Evolutionary conservation across 306 rosid genomes (phyloP).

Genomic region (Abrus pulchellus): DNA sequence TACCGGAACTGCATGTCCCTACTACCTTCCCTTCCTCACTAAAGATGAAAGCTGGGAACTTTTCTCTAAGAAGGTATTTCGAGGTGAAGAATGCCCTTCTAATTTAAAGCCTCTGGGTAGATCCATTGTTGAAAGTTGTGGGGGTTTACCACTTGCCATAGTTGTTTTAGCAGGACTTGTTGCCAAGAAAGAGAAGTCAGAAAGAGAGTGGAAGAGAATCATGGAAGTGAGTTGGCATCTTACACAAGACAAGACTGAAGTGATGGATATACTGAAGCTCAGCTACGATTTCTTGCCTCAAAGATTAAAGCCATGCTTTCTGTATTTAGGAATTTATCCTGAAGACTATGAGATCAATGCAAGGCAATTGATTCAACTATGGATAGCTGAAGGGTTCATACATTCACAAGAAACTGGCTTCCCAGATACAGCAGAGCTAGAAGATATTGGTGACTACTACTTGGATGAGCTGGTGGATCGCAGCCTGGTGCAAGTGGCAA

Average conservation of each 20-base stretch:
- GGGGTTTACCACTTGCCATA: conserved; percentile 32
- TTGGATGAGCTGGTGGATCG: conserved; percentile 28
- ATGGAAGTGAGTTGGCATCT: not conserved
- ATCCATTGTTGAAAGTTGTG: conserved; percentile 4
- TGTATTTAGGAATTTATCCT: conserved; percentile 25
- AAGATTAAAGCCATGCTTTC: conserved; percentile 12
- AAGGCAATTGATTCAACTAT: not conserved
- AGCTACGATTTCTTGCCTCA: conserved; percentile 32
- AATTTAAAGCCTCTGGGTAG: not conserved
- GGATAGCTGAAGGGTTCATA: conserved; percentile 31
- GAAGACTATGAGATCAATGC: not conserved
- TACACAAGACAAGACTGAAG: not conserved
- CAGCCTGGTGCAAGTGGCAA: conserved; percentile 8
- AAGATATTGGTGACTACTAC: conserved; percentile 20
- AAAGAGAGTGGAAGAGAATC: conserved; percentile 3
- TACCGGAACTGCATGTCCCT: not conserved
- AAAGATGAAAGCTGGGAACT: conserved; percentile 40
- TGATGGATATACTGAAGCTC: not conserved
- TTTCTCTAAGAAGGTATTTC: conserved; percentile 22
- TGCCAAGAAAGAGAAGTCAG: not conserved
- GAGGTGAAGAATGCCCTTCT: not conserved
- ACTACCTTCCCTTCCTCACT: not conserved
- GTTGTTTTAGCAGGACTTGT: conserved; percentile 1
- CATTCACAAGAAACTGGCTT: not conserved
- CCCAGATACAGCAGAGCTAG: not conserved